Evolutionary conservation across 2,329 filamentous ascomycete genomes (phyloP).

Genomic region (Fusarium multiceps): DNA sequence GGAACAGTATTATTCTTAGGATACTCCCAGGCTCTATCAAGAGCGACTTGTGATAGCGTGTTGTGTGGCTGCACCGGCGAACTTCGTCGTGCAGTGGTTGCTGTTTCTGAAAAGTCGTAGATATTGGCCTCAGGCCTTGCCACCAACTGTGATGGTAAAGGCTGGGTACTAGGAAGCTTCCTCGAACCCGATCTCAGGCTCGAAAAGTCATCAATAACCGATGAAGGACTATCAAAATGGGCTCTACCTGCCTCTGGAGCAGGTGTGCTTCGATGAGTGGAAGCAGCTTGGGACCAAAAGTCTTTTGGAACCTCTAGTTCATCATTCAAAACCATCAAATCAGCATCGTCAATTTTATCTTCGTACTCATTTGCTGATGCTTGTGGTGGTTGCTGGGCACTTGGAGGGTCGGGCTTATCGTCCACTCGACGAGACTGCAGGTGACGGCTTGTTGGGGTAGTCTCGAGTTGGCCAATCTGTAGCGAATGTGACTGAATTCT

Average conservation of each 20-base stretch:
- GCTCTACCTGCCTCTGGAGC: conserved; percentile 15
- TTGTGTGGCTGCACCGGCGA: conserved; percentile 41
- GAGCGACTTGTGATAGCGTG: conserved; percentile 8
- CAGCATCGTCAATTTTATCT: conserved; percentile 42
- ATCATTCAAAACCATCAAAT: conserved; percentile 33
- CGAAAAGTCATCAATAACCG: conserved; percentile 41
- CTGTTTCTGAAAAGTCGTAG: conserved; percentile 52
- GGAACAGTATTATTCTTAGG: conserved; percentile 15
- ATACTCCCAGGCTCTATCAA: conserved; percentile 34
- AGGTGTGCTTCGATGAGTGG: conserved; percentile 49
- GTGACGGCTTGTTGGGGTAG: conserved; percentile 48
- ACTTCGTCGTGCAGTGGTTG: conserved; percentile 49
- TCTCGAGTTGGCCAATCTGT: conserved; percentile 49
- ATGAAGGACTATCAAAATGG: conserved; percentile 44
- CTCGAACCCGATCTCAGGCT: conserved; percentile 41
- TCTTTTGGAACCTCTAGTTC: neutral
- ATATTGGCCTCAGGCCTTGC: neutral
- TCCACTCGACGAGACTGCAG: conserved; percentile 28
- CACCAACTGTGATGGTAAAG: conserved; percentile 33
- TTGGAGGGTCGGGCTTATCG: neutral
- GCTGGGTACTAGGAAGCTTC: conserved; percentile 49
- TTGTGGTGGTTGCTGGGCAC: neutral
- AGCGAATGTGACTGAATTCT: conserved; percentile 30
- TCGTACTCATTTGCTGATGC: conserved; percentile 32
- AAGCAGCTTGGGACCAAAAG: conserved; percentile 48